These are phyloP conservation scores for Rhodotorula diobovata DNA, from an alignment of 768 basidiomycete genomes.

Conservation along the genomic window DNA sequence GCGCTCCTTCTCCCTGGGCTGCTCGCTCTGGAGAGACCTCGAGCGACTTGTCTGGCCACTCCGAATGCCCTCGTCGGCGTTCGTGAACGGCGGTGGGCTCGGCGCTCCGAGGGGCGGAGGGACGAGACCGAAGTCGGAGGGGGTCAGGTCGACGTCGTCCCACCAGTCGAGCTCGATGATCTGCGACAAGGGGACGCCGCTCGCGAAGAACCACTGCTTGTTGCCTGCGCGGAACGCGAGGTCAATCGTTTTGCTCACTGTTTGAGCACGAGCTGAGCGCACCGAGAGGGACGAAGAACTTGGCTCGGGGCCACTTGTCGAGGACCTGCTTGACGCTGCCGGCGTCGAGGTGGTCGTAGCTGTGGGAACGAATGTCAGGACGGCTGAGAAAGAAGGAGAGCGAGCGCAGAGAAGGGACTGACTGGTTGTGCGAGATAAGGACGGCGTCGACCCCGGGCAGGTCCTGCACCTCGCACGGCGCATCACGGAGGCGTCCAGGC, in stretches of 20 bases:
- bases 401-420: not conserved
- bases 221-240: slow-evolving; percentile 33
- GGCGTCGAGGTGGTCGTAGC: slow-evolving; percentile 53
- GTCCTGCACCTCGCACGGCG: slow-evolving; percentile 50
- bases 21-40: not conserved
- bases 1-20: slow-evolving; percentile 5
- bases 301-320: slow-evolving; percentile 41
- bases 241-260: slow-evolving; percentile 4
- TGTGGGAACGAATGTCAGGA: slow-evolving; percentile 14
- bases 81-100: not conserved
- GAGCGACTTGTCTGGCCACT: not conserved
- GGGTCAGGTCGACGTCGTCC: slow-evolving; percentile 45
- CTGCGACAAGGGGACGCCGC: slow-evolving; percentile 47
- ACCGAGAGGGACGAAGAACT: slow-evolving; percentile 52
- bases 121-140: slow-evolving; percentile 17
- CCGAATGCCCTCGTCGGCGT: not conserved
- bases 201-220: slow-evolving; percentile 45
- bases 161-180: slow-evolving; percentile 53
- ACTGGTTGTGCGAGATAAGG: slow-evolving; percentile 53
- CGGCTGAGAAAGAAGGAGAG: not conserved
- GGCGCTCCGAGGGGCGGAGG: not conserved
- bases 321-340: slow-evolving; percentile 46
- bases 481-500: slow-evolving; percentile 45
- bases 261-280: not conserved
- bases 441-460: slow-evolving; percentile 51